Evolutionary conservation across 1,139 yeast genomes (phyloP), one percentile per base, ranked within the genome.

Genomic region (Geotrichum phurueaensis): DNA sequence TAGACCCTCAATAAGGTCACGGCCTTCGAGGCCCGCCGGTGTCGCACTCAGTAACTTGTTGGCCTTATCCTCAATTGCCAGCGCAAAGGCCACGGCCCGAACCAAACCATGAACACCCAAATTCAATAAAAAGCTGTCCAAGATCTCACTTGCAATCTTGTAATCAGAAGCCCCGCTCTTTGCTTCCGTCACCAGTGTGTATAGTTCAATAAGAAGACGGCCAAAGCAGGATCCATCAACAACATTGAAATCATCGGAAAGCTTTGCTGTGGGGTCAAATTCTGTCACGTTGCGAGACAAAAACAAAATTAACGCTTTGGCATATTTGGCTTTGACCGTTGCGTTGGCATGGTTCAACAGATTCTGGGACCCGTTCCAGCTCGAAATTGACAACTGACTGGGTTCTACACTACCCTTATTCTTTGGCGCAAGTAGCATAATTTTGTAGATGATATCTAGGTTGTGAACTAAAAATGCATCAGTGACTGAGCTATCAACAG

Each of bases 321-420:
- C 63, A 59, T 69, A 75, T 22, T 68, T 65, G 18, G 57, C 60
- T 20, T 73, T 64, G 13, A 74, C 68, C 13, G 64, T 65, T 23
- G 62, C 54, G n/a, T 64, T 64, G 7, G 65, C 68, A 58, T 67
- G 65, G 12, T 65, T 58, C 23, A 74, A 61, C 18, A 75, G 63
- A 62, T 65, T 60, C 58, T 71, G 72, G 0, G 76, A 70, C 12
- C 71, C 72, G n/a, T 69, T 69, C 78, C 77, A 75, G 29, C 69
- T 67, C 2, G 66, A 57, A 12, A 70, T 50, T 1, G 70, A 18
- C 22, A 55, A 49, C 48, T 54, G 51, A 43, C 53, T 50, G 18
- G 49, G 20, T 20, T 49, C 58, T 39, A 50, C 50, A 7, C 54
- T 39, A n/a, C 53, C 55, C 9, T 47, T 25, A 18, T 31, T 27